Base-by-base conservation (phyloP, 2,329 filamentous ascomycete species). In the Colletotrichum eremochloae region DNA sequence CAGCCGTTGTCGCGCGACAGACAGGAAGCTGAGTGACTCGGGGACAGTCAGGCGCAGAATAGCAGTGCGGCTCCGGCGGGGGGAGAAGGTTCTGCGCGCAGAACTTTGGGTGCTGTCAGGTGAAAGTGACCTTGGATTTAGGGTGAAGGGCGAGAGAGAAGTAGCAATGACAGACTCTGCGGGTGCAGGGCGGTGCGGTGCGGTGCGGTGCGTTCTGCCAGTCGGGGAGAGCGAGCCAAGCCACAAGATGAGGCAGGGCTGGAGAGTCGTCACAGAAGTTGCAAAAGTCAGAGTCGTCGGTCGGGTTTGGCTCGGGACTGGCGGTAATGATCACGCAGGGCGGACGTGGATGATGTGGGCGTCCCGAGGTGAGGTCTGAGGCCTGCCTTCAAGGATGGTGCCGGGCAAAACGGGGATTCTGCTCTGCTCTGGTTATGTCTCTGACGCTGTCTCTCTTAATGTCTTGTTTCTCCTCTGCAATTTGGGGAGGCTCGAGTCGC, bases 171-270 rank as follows among this genome's bases (percentile, higher is more conserved):
- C 50, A 67, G 40, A 6, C 14, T 15, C n/a, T n/a, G 63, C 50
- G 55, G 38, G 53, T 42, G 36, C 50, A 40, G 52, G 38, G 63
- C 36, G 31, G n/a, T 11, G 48, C 44, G 42, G 61, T 65, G 63
- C 63, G 48, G 40, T 46, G 38, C 40, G 44, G 64, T 67, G 55
- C 38, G 55, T 58, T 20, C 52, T 63, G 62, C 29, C 40, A 42
- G 66, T 29, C 60, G 65, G 60, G 44, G 69, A 72, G 66, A 72
- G 69, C 69, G 70, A 69, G 55, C 53, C 63, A 73, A 73, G 71
- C 71, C 71, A 73, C 71, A 73, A 68, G 67, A 69, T 44, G 38
- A 67, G 73, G 73, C 44, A 67, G 73, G 73, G 67, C 73, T 73
- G 33, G 58, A 46, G 44, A 55, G 52, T 72, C 63, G 71, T 72